phyloP scores from a whole-genome alignment of 2,329 filamentous ascomycete species.

The Keithomyces neogunnii region DNA sequence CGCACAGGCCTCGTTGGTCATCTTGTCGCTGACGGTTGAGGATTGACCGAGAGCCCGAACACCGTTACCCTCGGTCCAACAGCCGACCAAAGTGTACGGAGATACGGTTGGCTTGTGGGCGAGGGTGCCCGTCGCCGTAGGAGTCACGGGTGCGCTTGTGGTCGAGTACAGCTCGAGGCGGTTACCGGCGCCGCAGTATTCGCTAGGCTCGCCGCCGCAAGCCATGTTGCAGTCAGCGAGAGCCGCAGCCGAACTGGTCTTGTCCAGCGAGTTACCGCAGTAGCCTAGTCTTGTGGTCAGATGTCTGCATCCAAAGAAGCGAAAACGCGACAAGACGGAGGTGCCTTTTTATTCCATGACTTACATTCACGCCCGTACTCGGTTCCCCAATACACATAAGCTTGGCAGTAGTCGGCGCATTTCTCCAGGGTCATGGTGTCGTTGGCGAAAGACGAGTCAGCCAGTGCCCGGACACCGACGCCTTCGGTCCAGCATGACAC shows the following conservation, averaged over 20 bases:
- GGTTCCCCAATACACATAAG: conserved; percentile 39
- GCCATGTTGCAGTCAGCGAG: conserved; percentile 27
- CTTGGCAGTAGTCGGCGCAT: conserved; percentile 37
- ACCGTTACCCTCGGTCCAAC: conserved; percentile 29
- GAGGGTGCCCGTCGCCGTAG: conserved; percentile 19
- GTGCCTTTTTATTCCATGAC: conserved; percentile 5
- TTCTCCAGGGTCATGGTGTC: conserved; percentile 41
- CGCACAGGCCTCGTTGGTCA: conserved; percentile 26
- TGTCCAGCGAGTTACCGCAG: conserved; percentile 35
- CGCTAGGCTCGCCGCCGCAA: conserved; percentile 31
- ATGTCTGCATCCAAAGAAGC: background rate
- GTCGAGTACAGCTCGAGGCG: conserved; percentile 36
- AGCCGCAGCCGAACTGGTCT: conserved; percentile 18
- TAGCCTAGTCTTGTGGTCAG: conserved; percentile 25
- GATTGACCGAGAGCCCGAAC: conserved; percentile 24
- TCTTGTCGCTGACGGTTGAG: conserved; percentile 16
- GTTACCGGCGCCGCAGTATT: conserved; percentile 34
- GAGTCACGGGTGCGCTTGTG: conserved; percentile 22
- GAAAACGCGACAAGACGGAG: background rate
- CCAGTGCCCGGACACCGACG: conserved; percentile 33
- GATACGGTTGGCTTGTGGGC: conserved; percentile 14
- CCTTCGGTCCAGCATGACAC: conserved; percentile 43
- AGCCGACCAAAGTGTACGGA: conserved; percentile 27
- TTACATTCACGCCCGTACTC: conserved; percentile 44
- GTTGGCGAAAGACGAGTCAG: conserved; percentile 30